These are phyloP conservation scores for Pythium utonaiense DNA, from an alignment of 352 stramenopile species.

Conservation along the genomic window DNA sequence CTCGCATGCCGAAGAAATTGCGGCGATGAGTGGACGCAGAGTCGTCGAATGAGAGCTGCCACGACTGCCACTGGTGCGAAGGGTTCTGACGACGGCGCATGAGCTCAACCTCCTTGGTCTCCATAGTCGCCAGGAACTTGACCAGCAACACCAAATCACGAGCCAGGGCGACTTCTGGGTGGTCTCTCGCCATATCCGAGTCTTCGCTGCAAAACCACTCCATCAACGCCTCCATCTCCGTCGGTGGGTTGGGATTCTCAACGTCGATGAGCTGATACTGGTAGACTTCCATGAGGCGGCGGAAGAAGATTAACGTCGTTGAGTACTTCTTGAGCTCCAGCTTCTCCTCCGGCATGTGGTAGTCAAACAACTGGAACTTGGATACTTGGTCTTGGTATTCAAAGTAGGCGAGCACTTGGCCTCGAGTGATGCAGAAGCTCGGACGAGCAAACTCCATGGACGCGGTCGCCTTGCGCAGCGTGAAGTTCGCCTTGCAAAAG, in stretches of 20 bases:
- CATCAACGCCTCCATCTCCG: constrained; percentile 89
- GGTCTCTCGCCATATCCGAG: constrained; percentile 74
- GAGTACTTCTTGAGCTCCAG: constrained; percentile 89
- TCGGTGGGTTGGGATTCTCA: constrained; percentile 74
- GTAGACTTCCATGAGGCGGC: constrained; percentile 81
- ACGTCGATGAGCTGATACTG: constrained; percentile 81
- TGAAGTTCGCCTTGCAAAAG: constrained; percentile 86
- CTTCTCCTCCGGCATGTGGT: constrained; percentile 88
- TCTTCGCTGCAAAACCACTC: constrained; percentile 85
- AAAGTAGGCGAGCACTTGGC: constrained; percentile 81
- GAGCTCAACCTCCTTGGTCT: constrained; percentile 87
- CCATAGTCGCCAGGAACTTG: constrained; percentile 89
- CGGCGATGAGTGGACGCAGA: constrained; percentile 59
- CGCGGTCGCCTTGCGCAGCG: constrained; percentile 65
- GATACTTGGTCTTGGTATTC: constrained; percentile 46
- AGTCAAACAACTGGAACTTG: constrained; percentile 78
- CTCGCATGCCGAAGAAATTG: constrained; percentile 77
- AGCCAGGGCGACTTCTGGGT: constrained; percentile 74
- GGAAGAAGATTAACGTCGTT: constrained; percentile 84
- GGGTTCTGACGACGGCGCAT: constrained; percentile 65
- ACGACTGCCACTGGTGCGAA: constrained; percentile 82
- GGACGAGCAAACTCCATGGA: constrained; percentile 84
- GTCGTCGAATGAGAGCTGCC: constrained; percentile 89
- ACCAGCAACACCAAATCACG: constrained; percentile 82
- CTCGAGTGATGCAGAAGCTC: constrained; percentile 68